Conservation (phyloP, 2,329 filamentous ascomycete species). For the Talaromyces pinophilus region DNA sequence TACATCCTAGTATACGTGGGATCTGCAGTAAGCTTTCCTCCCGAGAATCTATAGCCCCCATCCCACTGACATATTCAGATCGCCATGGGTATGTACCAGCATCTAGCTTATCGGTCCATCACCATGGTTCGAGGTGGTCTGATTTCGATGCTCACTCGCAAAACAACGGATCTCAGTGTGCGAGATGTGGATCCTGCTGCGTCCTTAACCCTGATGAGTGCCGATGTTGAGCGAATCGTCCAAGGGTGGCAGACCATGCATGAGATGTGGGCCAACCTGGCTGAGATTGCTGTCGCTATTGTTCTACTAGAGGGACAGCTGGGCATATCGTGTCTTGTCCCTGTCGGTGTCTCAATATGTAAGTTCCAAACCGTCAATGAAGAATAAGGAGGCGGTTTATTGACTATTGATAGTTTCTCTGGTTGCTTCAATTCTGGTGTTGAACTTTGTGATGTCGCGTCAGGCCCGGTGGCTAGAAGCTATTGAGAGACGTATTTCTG, state of each 20-base stretch:
- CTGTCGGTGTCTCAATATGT: slow-evolving; percentile 34
- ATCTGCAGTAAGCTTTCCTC: slow-evolving; percentile 36
- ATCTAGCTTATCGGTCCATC: slow-evolving; percentile 46
- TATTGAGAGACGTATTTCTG: slow-evolving; percentile 52
- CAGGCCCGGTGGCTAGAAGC: slow-evolving; percentile 54
- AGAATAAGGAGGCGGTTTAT: neutral
- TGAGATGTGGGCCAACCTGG: slow-evolving; percentile 49
- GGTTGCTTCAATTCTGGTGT: slow-evolving; percentile 37
- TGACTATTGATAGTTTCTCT: slow-evolving; percentile 33
- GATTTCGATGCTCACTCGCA: slow-evolving; percentile 55
- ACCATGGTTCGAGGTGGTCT: slow-evolving; percentile 48
- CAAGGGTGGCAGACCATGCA: slow-evolving; percentile 46
- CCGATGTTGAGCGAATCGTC: slow-evolving; percentile 49
- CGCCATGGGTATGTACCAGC: slow-evolving; percentile 44
- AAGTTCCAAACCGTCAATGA: slow-evolving; percentile 28
- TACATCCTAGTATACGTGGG: slow-evolving; percentile 47
- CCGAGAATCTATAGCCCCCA: neutral
- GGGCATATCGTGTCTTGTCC: slow-evolving; percentile 48
- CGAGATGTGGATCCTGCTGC: slow-evolving; percentile 40
- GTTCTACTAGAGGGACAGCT: slow-evolving; percentile 46
- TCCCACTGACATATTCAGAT: slow-evolving; percentile 30
- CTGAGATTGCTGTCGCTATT: slow-evolving; percentile 50
- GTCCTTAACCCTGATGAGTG: slow-evolving; percentile 50
- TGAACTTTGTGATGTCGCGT: slow-evolving; percentile 40
- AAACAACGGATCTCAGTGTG: slow-evolving; percentile 37